Conservation (phyloP, 768 basidiomycete genomes). For the Tricholoma bakamatsutake region DNA sequence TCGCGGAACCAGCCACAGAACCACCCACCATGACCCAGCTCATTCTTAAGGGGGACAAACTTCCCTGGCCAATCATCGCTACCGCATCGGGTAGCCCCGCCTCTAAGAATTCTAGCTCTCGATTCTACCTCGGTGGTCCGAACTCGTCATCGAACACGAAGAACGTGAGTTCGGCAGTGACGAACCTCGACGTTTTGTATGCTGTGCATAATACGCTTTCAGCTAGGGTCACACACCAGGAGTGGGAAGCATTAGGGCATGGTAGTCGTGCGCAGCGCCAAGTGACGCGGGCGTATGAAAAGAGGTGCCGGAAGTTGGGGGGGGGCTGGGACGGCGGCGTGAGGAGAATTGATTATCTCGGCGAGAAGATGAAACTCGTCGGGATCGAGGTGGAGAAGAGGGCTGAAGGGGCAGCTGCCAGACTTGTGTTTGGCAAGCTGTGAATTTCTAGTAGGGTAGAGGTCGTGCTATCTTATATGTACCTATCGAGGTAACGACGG, state of each 20-base stretch:
- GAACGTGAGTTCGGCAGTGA: constrained; percentile 35
- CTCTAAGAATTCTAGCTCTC: not conserved
- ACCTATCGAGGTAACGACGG: too few species aligned
- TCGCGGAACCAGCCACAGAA: constrained; percentile 60
- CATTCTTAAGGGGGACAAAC: constrained; percentile 47
- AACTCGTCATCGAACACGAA: constrained; percentile 49
- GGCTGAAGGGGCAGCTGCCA: constrained; percentile 11
- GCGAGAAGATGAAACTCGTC: constrained; percentile 50
- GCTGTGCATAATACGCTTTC: constrained; percentile 53
- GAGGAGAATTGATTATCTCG: constrained; percentile 60
- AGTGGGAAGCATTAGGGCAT: constrained; percentile 57
- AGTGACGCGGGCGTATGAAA: constrained; percentile 56
- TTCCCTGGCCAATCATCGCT: constrained; percentile 59
- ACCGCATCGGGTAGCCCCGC: constrained; percentile 15
- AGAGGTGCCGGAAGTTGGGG: constrained; percentile 52
- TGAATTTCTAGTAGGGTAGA: not conserved
- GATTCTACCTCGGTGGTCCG: constrained; percentile 3
- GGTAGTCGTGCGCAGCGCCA: constrained; percentile 53
- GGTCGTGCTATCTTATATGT: too few species aligned
- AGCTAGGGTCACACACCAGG: constrained; percentile 51
- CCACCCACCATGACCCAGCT: constrained; percentile 43
- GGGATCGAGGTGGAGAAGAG: constrained; percentile 55
- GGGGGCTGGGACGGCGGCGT: constrained; percentile 70
- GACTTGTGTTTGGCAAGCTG: constrained; percentile 8
- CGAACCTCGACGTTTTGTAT: constrained; percentile 60